These are phyloP conservation scores for Rhodamnia argentea DNA, from an alignment of 345 rosid species.

Conservation along the genomic window DNA sequence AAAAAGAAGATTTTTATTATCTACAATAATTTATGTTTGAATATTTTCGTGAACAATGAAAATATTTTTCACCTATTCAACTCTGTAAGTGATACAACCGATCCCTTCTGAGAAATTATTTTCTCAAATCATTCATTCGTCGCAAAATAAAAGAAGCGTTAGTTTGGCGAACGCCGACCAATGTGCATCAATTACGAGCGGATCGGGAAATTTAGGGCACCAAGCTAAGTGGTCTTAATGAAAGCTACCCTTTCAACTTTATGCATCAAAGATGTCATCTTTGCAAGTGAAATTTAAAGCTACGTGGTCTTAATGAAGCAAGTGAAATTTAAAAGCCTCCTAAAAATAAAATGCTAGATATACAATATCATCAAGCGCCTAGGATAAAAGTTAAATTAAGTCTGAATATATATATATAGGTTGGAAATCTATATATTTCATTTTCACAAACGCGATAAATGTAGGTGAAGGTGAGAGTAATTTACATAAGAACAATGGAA, in stretches of 20 bases:
- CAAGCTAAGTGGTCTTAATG: neutral
- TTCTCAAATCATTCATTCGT: neutral
- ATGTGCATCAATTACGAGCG: neutral
- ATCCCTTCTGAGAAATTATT: fast-evolving
- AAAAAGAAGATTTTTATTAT: neutral
- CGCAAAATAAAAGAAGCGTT: neutral
- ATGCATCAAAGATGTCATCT: too few species aligned
- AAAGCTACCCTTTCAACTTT: neutral
- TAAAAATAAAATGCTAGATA: too few species aligned
- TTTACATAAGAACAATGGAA: too few species aligned
- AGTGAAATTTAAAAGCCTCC: too few species aligned
- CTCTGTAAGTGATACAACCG: neutral
- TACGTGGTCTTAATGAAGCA: too few species aligned
- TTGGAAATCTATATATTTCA: too few species aligned
- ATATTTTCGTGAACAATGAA: neutral
- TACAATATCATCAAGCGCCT: too few species aligned
- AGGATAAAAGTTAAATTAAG: too few species aligned
- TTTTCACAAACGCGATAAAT: too few species aligned
- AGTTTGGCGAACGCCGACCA: neutral
- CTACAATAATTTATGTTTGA: neutral
- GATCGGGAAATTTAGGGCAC: neutral
- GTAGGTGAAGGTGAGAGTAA: too few species aligned
- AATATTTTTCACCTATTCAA: neutral
- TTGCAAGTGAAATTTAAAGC: too few species aligned
- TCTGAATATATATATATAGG: too few species aligned